Conservation (phyloP, 192 early-diverging fungal species). For the Entrophospora sp. region DNA sequence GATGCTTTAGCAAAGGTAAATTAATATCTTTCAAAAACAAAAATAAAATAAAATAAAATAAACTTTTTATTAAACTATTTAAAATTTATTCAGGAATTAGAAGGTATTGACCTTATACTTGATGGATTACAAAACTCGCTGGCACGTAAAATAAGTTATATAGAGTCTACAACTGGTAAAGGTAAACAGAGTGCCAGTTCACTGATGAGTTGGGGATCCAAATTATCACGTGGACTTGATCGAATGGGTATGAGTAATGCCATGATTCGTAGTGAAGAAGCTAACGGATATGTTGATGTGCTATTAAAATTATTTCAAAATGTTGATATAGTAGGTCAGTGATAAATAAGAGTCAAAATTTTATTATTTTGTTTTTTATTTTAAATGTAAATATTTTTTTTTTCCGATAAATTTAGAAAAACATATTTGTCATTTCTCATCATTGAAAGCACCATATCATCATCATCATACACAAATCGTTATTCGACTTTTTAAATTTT, state of each 20-base stretch:
- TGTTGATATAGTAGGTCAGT: slow-evolving; percentile 13
- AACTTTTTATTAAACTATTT: slow-evolving; percentile 17
- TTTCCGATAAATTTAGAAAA: slow-evolving; percentile 23
- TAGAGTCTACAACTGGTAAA: slow-evolving; percentile 21
- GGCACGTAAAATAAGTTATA: slow-evolving; percentile 16
- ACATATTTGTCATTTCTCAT: slow-evolving; percentile 25
- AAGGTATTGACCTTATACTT: slow-evolving; percentile 11
- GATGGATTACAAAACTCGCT: slow-evolving; percentile 16
- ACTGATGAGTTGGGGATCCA: slow-evolving; percentile 19
- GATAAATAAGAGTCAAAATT: neutral
- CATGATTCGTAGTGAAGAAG: slow-evolving; percentile 26
- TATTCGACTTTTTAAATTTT: slow-evolving; percentile 26
- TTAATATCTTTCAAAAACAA: slow-evolving; percentile 7
- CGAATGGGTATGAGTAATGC: slow-evolving; percentile 12
- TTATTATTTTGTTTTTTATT: neutral
- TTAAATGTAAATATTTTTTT: neutral
- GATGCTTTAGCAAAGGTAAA: slow-evolving; percentile 25
- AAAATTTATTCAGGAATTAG: slow-evolving; percentile 20
- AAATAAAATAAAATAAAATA: slow-evolving; percentile 16
- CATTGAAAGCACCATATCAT: slow-evolving; percentile 24
- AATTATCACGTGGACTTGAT: slow-evolving; percentile 18
- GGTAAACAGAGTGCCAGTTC: slow-evolving; percentile 15
- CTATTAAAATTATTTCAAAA: slow-evolving; percentile 22
- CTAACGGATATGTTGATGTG: slow-evolving; percentile 31
- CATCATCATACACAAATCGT: slow-evolving; percentile 31